Evolutionary conservation across 2,329 filamentous ascomycete species (phyloP).

Genomic region (Tympanopsis confertula): DNA sequence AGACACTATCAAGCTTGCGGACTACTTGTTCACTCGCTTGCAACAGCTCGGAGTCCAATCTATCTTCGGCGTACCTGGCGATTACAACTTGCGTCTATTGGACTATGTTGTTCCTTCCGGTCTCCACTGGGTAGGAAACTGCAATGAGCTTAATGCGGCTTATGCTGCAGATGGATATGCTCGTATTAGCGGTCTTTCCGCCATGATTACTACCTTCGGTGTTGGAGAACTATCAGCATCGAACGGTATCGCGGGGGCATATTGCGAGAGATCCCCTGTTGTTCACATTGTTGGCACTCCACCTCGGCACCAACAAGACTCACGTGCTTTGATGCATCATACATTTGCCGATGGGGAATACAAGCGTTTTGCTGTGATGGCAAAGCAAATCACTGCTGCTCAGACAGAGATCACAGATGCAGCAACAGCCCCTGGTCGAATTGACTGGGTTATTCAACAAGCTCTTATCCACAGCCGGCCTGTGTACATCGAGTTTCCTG

Average conservation of each 20-base stretch:
- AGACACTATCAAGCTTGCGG: not conserved
- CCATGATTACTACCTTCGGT: slow-evolving; percentile 44
- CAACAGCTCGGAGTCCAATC: not conserved
- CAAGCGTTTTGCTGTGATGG: slow-evolving; percentile 35
- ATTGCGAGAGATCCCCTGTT: slow-evolving; percentile 40
- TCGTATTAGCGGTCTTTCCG: slow-evolving; percentile 29
- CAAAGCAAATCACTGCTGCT: slow-evolving; percentile 32
- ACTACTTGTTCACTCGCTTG: not conserved
- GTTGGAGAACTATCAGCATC: slow-evolving; percentile 45
- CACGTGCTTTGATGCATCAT: slow-evolving; percentile 34
- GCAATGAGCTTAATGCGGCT: slow-evolving; percentile 44
- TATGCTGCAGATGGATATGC: slow-evolving; percentile 48
- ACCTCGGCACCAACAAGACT: slow-evolving; percentile 25
- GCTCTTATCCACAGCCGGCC: slow-evolving; percentile 39
- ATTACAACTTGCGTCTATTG: not conserved
- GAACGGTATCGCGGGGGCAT: slow-evolving; percentile 46
- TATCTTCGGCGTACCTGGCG: not conserved
- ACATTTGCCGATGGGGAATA: slow-evolving; percentile 44
- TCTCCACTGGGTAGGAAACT: not conserved
- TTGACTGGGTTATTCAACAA: slow-evolving; percentile 36
- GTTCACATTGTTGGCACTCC: slow-evolving; percentile 47
- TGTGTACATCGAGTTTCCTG: slow-evolving; percentile 42
- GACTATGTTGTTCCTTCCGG: not conserved
- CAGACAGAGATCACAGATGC: slow-evolving; percentile 33
- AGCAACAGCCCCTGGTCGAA: slow-evolving; percentile 29